Evolutionary conservation across 1,284 basidiomycete genomes (phyloP).

Genomic region (Ganoderma boninense): DNA sequence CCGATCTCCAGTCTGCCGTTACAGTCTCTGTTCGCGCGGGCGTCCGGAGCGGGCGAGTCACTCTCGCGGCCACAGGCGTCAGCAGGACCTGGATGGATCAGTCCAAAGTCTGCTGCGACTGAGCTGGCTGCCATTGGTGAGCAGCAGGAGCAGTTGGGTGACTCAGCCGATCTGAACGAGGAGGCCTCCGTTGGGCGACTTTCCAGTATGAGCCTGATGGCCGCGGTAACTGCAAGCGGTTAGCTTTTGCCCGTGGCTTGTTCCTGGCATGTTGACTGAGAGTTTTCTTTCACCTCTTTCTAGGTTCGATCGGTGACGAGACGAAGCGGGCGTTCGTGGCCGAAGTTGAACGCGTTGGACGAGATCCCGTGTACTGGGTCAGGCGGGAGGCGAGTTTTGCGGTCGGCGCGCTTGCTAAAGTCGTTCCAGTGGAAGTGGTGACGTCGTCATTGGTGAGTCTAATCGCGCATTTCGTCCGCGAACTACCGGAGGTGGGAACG

Average conservation of each 20-base stretch:
- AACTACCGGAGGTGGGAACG: not conserved
- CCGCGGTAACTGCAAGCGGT: conserved; percentile 83
- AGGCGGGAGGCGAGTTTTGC: conserved; percentile 92
- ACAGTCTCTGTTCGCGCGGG: conserved; percentile 16
- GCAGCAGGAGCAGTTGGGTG: conserved; percentile 22
- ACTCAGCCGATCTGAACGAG: conserved; percentile 51
- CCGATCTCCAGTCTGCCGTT: conserved; percentile 12
- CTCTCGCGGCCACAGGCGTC: not conserved
- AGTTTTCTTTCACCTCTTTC: conserved; percentile 1
- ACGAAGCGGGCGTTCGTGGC: conserved; percentile 77
- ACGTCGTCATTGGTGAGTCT: conserved; percentile 66
- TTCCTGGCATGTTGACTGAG: conserved; percentile 13
- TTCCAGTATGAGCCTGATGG: conserved; percentile 94
- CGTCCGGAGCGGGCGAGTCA: conserved; percentile 20
- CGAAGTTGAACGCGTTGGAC: conserved; percentile 83
- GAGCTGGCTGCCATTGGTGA: conserved; percentile 21
- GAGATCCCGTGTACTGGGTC: conserved; percentile 85
- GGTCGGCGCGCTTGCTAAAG: conserved; percentile 88
- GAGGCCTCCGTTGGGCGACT: conserved; percentile 90
- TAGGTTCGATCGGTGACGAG: conserved; percentile 70
- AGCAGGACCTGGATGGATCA: conserved; percentile 17
- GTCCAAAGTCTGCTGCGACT: conserved; percentile 18
- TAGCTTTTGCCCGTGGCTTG: conserved; percentile 36
- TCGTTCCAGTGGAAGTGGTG: conserved; percentile 79
- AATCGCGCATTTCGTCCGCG: conserved; percentile 1